These are phyloP conservation scores for Acrasis kona DNA, from an alignment of 78 protist genomes.

Conservation along the genomic window DNA sequence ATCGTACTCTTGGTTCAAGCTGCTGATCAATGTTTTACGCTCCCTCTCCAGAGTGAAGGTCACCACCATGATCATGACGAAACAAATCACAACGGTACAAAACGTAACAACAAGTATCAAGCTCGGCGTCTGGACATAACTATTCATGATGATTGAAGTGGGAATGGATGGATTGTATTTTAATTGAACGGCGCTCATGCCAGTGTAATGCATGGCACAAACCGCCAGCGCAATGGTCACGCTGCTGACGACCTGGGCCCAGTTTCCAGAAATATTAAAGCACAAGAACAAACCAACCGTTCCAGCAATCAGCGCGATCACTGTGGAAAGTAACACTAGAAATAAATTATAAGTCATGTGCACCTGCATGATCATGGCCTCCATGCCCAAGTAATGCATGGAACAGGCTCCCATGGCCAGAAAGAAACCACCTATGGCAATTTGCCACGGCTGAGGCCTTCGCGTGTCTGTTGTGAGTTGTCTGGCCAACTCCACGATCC, in stretches of 20 bases:
- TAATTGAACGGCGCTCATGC: not conserved
- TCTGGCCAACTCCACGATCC: not conserved
- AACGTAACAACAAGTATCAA: not conserved
- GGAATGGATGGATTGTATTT: no score
- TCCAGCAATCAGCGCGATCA: not conserved
- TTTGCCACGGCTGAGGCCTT: not conserved
- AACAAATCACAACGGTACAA: not conserved
- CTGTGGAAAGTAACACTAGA: not conserved
- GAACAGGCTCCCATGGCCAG: not conserved
- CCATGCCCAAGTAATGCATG: not conserved
- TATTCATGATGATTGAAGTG: no score
- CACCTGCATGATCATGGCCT: no score
- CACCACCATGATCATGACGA: not conserved
- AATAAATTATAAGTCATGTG: not conserved
- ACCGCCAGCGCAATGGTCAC: not conserved
- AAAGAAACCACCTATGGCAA: not conserved
- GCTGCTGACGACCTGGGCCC: not conserved
- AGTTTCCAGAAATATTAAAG: not conserved
- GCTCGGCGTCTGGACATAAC: not conserved
- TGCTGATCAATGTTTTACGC: no score
- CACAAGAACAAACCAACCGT: not conserved
- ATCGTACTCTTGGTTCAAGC: not conserved
- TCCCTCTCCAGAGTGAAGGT: no score
- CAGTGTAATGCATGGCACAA: not conserved
- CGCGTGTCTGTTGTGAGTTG: no score